A percentile compares a stretch with the other conserved stretches of the same genome.
These are phyloP conservation scores for Tricholoma saponaceum DNA, from an alignment of 768 basidiomycete species.

Conservation along the genomic window DNA sequence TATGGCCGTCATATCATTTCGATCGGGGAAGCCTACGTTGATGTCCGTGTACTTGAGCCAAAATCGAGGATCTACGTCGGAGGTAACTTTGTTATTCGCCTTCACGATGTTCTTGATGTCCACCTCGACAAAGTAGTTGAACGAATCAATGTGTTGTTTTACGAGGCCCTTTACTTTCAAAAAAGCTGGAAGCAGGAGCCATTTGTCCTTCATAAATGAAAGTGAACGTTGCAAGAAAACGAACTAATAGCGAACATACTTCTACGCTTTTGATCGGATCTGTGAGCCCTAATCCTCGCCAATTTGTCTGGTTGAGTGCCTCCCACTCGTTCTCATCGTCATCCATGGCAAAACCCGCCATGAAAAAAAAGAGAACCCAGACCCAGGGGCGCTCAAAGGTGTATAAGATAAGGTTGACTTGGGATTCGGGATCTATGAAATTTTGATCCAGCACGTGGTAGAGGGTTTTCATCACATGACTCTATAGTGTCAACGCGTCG, in stretches of 20 bases:
- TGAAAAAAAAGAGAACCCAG: not conserved
- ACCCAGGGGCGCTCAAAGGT: not conserved
- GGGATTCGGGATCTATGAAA: too few species aligned
- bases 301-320: slow-evolving; percentile 48
- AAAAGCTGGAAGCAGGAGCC: slow-evolving; percentile 95
- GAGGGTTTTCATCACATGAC: not conserved
- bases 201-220: slow-evolving; percentile 76
- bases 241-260: slow-evolving; percentile 40
- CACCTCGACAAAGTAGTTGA: slow-evolving; percentile 97
- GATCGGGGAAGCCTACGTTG: slow-evolving; percentile 86
- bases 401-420: too few species aligned
- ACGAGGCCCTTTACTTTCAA: slow-evolving; percentile 97
- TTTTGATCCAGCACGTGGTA: not conserved
- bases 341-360: slow-evolving; percentile 13
- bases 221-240: slow-evolving; percentile 1
- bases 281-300: slow-evolving; percentile 76
- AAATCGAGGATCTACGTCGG: slow-evolving; percentile 94
- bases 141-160: slow-evolving; percentile 98
- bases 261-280: slow-evolving; percentile 90
- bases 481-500: not conserved
- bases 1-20: slow-evolving; percentile 76
- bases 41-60: slow-evolving; percentile 98
- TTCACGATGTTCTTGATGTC: slow-evolving; percentile 97
- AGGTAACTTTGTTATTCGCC: slow-evolving; percentile 90
- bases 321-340: slow-evolving; percentile 49